Evolutionary conservation across 257 asterid genomes (phyloP), one percentile per base, ranked within the genome.

Genomic region (Apocynum venetum): DNA sequence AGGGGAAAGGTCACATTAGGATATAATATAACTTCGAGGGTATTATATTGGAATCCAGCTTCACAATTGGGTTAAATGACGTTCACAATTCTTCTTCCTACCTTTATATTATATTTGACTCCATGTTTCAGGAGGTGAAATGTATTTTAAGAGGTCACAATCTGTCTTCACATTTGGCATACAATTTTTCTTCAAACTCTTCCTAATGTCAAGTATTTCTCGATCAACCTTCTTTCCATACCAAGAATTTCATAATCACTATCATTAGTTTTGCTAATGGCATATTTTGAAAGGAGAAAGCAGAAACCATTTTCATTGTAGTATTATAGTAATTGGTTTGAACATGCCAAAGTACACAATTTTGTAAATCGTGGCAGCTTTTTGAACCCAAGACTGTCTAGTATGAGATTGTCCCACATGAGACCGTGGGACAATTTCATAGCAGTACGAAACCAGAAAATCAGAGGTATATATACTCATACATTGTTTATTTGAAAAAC

Each of bases 401-500:
- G 2, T 8, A 35, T 59, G 38, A 59, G 11, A n/a, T 59, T 20
- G 12, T n/a, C 63, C 63, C n/a, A 20, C 1, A 3, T 17, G 25
- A 56, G 65, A 1, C 12, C 9, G 9, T n/a, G 31, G 10, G 64
- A 57, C 64, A 55, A 20, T 17, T 55, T 4, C 64, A 8, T 57
- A 35, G 69, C 8, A 11, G 69, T 64, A 36, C 38, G 20, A 64
- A 4, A 64, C 47, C 53, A 49, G 53, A 49, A 1, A 51, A 51
- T 17, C 66, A 59, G 15, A 59, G 4, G 20, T 44, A 44, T 49
- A 35, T 56, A 3, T 1, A 2, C 20, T 57, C 61, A 5, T 56
- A 56, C 2, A n/a, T 5, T 1, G 14, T 15, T 57, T 19, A 55
- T 80, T 75, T 69, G 80, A 48, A 56, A 72, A 66, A 73, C 76